Evolutionary conservation across 2,329 filamentous ascomycete genomes (phyloP).

Genomic region (Pseudogymnoascus sp.): DNA sequence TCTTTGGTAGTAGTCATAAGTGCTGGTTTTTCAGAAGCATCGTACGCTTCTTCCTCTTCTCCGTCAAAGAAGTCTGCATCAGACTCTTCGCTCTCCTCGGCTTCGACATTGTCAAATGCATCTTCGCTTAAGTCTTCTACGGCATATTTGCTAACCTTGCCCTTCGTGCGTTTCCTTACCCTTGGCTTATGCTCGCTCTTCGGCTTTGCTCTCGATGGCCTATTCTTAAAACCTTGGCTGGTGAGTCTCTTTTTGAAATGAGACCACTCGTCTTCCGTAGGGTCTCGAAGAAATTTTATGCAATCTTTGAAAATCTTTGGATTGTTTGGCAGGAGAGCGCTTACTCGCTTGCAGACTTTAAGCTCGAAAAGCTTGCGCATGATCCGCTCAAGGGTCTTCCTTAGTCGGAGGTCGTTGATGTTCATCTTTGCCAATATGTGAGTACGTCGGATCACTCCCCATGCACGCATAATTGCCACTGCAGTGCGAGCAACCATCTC

Average conservation of each 20-base stretch:
- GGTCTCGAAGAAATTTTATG: conserved; percentile 48
- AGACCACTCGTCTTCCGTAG: conserved; percentile 48
- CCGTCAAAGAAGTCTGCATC: conserved; percentile 2
- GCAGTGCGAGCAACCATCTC: conserved; percentile 48
- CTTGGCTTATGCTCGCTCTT: conserved; percentile 16
- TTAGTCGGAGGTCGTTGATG: conserved; percentile 44
- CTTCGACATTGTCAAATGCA: neutral
- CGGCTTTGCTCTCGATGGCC: conserved; percentile 21
- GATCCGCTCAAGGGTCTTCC: conserved; percentile 50
- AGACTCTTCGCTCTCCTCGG: neutral
- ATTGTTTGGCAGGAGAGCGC: conserved; percentile 38
- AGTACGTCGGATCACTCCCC: conserved; percentile 48
- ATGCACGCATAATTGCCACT: conserved; percentile 48
- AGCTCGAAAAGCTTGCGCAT: conserved; percentile 48
- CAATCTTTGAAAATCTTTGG: conserved; percentile 52
- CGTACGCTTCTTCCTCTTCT: neutral
- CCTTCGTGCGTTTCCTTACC: neutral
- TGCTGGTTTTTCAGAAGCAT: neutral
- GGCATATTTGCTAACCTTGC: neutral
- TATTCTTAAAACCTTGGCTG: conserved; percentile 24
- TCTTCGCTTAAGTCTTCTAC: conserved; percentile 5
- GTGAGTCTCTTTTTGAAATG: conserved; percentile 37
- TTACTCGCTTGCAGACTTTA: conserved; percentile 48
- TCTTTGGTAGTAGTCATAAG: conserved; percentile 1
- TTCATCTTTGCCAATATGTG: conserved; percentile 52